A percentile compares a stretch with the other conserved stretches of the same genome.
These are phyloP conservation scores for Lachnellula occidentalis DNA, from an alignment of 2,329 filamentous ascomycete genomes.

Conservation along the genomic window DNA sequence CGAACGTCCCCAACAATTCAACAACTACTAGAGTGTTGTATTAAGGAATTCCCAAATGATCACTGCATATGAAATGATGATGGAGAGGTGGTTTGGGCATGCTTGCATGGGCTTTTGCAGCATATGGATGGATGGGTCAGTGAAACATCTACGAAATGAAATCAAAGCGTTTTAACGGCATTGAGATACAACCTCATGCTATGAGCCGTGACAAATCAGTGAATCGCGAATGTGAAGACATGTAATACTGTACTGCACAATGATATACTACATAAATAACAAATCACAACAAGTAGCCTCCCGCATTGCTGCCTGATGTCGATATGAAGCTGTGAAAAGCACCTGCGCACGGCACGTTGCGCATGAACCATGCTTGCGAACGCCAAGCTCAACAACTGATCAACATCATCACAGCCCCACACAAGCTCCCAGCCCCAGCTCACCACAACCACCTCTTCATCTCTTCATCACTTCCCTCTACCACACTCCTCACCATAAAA, in stretches of 20 bases:
- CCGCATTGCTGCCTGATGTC: no score
- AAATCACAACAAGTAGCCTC: no score
- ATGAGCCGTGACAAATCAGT: no score
- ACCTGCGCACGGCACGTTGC: not conserved
- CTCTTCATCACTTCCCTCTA: not conserved
- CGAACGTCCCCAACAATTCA: slow-evolving; percentile 27
- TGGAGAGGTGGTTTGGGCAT: not conserved
- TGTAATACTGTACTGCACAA: no score
- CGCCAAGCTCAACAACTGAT: no score
- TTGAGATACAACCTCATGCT: no score
- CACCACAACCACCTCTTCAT: not conserved
- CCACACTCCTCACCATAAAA: no score
- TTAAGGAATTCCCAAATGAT: not conserved
- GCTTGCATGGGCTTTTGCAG: slow-evolving; percentile 7
- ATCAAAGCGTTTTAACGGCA: not conserved
- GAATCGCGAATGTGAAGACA: no score
- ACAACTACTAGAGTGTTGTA: slow-evolving; percentile 12
- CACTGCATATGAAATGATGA: not conserved
- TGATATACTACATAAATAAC: no score
- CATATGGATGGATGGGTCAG: not conserved
- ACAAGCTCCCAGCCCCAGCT: no score
- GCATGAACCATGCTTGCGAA: not conserved
- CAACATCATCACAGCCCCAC: no score
- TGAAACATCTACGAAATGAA: not conserved
- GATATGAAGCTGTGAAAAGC: not conserved